Percentiles rank a stretch among this genome's conserved stretches.
Evolutionary conservation across 163 green algal species (phyloP).

Genomic region (Scenedesmus sp.): DNA sequence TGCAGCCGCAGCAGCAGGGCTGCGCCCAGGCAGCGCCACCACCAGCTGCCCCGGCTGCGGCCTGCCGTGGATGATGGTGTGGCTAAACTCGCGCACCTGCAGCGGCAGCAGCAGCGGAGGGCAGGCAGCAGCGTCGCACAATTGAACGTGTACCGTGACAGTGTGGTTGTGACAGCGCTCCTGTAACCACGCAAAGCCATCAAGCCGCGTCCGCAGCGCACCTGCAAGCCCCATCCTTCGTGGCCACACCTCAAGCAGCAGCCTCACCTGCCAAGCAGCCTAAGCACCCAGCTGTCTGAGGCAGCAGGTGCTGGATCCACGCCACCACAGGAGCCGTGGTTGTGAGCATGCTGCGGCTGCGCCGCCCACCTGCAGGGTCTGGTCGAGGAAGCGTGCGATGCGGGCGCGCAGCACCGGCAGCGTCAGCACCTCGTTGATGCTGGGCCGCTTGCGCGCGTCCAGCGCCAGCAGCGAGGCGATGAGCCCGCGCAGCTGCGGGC

Average conservation of each 20-base stretch:
- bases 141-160: too few species aligned
- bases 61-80: constrained; percentile 78
- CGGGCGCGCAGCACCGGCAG: constrained; percentile 72
- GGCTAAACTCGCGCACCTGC: constrained; percentile 78
- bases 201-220: too few species aligned
- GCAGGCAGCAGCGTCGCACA: not conserved
- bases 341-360: not conserved
- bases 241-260: too few species aligned
- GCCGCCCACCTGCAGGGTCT: constrained; percentile 66
- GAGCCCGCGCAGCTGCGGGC: constrained; percentile 71
- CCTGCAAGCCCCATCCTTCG: too few species aligned
- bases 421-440: constrained; percentile 77
- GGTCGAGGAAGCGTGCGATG: constrained; percentile 77
- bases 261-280: too few species aligned
- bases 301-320: too few species aligned
- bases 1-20: constrained; percentile 15
- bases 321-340: too few species aligned
- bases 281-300: too few species aligned
- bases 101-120: not conserved
- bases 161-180: too few species aligned
- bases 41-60: constrained; percentile 68
- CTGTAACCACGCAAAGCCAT: too few species aligned
- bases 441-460: constrained; percentile 70
- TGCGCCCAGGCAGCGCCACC: constrained; percentile 48
- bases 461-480: constrained; percentile 73